Conservation (phyloP, 345 rosid species). For the Anastatica hierochuntica region DNA sequence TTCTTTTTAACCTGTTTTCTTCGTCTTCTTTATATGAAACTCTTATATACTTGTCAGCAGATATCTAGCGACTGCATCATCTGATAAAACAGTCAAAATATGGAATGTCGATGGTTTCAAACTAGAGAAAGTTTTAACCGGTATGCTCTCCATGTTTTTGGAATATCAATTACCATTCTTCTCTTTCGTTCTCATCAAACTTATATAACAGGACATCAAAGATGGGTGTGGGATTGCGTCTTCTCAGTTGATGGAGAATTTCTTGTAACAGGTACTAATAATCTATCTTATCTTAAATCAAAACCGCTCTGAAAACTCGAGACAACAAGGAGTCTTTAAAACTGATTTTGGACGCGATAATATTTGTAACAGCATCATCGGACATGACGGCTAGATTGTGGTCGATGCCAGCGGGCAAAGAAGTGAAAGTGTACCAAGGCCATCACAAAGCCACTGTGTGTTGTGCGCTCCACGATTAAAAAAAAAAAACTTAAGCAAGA, state of each 20-base stretch:
- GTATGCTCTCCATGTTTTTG: slow-evolving; percentile 25
- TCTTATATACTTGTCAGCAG: slow-evolving; percentile 29
- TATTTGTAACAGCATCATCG: slow-evolving; percentile 74
- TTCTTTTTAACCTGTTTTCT: background rate
- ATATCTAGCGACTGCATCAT: slow-evolving; percentile 92
- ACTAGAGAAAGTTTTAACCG: slow-evolving; percentile 70
- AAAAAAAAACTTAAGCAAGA: background rate
- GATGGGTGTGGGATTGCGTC: slow-evolving; percentile 99
- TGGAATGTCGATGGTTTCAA: slow-evolving; percentile 97
- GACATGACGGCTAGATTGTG: slow-evolving; percentile 88
- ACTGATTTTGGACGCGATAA: background rate
- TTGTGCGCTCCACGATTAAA: slow-evolving; percentile 80
- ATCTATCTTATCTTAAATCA: background rate
- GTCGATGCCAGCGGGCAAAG: slow-evolving; percentile 60
- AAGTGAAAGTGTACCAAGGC: slow-evolving; percentile 65
- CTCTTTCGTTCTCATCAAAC: background rate
- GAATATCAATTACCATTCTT: background rate
- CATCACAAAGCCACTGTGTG: slow-evolving; percentile 93
- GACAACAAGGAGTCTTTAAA: background rate
- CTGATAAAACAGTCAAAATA: slow-evolving; percentile 88
- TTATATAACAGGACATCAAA: slow-evolving; percentile 59
- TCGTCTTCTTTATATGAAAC: too few species aligned
- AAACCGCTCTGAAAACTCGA: background rate
- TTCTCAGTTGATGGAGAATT: slow-evolving; percentile 97
- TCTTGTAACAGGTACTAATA: slow-evolving; percentile 62